Percentiles rank a stretch among this genome's conserved stretches.
Evolutionary conservation across 768 basidiomycete species (phyloP).

Genomic region (Naganishia onofrii): DNA sequence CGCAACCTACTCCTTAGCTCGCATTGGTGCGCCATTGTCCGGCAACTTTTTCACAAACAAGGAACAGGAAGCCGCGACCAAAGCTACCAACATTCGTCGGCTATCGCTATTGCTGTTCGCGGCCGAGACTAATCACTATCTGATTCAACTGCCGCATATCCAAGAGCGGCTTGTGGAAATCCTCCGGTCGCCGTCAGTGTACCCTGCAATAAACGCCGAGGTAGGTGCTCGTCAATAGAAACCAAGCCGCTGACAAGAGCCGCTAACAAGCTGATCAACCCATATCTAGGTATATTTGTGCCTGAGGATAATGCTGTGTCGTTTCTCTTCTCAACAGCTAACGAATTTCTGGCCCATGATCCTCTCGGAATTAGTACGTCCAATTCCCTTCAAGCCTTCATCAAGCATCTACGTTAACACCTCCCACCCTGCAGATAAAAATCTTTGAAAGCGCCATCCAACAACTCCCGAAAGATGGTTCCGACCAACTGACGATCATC

Average conservation of each 20-base stretch:
- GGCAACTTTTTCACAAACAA: conserved; percentile 94
- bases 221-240: conserved; percentile 57
- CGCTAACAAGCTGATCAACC: not conserved
- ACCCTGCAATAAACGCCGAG: conserved; percentile 85
- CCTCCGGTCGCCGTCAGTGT: conserved; percentile 68
- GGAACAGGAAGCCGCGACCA: conserved; percentile 85
- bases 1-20: conserved; percentile 35
- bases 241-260: too few relatives aligned
- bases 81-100: conserved; percentile 80
- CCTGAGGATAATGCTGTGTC: conserved; percentile 82
- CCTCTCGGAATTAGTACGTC: conserved; percentile 77
- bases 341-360: conserved; percentile 96
- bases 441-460: conserved; percentile 79
- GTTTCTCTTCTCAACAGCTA: conserved; percentile 83
- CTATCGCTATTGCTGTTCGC: conserved; percentile 81
- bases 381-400: not conserved
- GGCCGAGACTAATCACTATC: conserved; percentile 85
- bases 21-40: conserved; percentile 75
- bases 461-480: conserved; percentile 70
- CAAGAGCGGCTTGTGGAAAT: conserved; percentile 96
- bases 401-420: not conserved
- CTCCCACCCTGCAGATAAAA: conserved; percentile 63
- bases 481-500: conserved; percentile 77
- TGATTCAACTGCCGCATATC: conserved; percentile 84
- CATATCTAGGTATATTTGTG: conserved; percentile 67